Conservation (phyloP, 2,329 filamentous ascomycete genomes). For the Arachnomyces sp. region DNA sequence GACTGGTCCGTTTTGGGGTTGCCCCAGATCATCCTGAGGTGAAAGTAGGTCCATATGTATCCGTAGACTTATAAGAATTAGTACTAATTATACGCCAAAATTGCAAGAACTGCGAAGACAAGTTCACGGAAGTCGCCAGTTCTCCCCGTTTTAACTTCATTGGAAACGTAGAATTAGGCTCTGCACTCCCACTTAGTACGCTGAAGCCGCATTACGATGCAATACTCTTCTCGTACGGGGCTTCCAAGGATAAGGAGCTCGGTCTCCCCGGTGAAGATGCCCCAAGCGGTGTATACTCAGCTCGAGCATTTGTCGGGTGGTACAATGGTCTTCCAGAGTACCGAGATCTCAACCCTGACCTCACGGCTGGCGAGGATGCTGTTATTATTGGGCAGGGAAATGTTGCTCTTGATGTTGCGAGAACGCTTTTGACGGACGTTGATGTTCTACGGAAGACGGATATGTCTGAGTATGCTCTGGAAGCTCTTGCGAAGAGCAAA, state of each 20-base stretch:
- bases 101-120: slow-evolving; percentile 80
- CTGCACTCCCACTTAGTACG: slow-evolving; percentile 55
- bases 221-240: slow-evolving; percentile 86
- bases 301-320: slow-evolving; percentile 92
- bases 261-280: slow-evolving; percentile 69
- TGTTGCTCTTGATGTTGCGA: slow-evolving; percentile 85
- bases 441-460: slow-evolving; percentile 71
- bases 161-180: slow-evolving; percentile 77
- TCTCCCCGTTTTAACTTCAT: slow-evolving; percentile 81
- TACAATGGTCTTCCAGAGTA: slow-evolving; percentile 92
- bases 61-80: slow-evolving; percentile 6
- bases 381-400: slow-evolving; percentile 92
- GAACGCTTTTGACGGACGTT: slow-evolving; percentile 71
- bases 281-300: slow-evolving; percentile 70
- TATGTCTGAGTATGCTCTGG: slow-evolving; percentile 76
- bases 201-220: slow-evolving; percentile 82
- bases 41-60: slow-evolving; percentile 67
- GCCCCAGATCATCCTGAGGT: slow-evolving; percentile 98
- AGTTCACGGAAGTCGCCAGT: slow-evolving; percentile 78
- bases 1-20: slow-evolving; percentile 85
- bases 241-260: slow-evolving; percentile 70
- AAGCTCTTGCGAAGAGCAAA: slow-evolving; percentile 61
- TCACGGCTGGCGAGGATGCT: slow-evolving; percentile 69
- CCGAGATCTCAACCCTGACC: slow-evolving; percentile 60
- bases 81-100: background rate